Conservation (phyloP, 257 asterid species). For the Datura wrightii region DNA sequence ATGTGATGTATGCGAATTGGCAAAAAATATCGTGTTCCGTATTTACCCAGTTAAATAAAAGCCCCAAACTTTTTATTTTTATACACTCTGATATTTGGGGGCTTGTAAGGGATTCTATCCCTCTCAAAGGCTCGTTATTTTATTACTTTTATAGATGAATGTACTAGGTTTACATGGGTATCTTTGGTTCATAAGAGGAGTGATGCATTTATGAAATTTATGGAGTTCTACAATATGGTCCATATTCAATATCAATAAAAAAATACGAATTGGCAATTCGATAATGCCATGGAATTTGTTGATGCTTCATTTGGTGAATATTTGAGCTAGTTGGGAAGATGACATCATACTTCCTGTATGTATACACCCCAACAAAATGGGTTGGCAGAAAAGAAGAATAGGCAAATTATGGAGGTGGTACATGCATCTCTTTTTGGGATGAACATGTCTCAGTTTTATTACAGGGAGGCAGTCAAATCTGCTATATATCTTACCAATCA, state of each 20-base stretch:
- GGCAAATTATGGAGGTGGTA: neutral
- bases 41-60: neutral
- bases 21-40: neutral
- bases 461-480: neutral
- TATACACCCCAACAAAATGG: slow-evolving; percentile 22
- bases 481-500: neutral
- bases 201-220: neutral
- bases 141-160: neutral
- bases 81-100: slow-evolving; percentile 7
- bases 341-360: neutral
- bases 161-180: neutral
- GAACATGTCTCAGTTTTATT: slow-evolving; percentile 9
- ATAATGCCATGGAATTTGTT: slow-evolving; percentile 6
- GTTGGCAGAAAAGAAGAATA: neutral
- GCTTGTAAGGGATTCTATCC: neutral
- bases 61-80: neutral
- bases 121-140: neutral
- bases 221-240: neutral
- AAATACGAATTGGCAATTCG: neutral
- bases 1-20: neutral
- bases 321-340: neutral
- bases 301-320: neutral
- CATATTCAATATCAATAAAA: neutral
- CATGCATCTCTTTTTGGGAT: no score
- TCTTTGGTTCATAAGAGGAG: neutral